Evolutionary conservation across 345 rosid species (phyloP).

Genomic region (Aquilaria malaccensis): DNA sequence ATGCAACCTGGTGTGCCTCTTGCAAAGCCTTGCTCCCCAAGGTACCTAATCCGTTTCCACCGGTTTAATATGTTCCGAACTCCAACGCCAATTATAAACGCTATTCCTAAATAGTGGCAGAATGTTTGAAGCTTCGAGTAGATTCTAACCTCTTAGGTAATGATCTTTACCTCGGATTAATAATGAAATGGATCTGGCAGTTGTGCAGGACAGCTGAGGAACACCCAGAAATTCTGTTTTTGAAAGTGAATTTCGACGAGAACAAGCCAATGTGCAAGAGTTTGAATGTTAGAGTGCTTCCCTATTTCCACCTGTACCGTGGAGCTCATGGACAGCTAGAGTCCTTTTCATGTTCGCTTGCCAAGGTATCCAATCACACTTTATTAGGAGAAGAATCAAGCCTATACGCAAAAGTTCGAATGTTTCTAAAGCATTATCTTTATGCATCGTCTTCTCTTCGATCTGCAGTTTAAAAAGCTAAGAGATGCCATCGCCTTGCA

Average conservation of each 20-base stretch:
- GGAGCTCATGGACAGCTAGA: conserved; percentile 79
- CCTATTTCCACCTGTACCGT: conserved; percentile 81
- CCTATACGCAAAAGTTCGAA: neutral
- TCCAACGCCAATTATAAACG: too few species aligned
- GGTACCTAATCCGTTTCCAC: conserved; percentile 27
- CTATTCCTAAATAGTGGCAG: neutral
- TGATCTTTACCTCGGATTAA: neutral
- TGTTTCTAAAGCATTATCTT: neutral
- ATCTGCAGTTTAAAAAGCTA: conserved; percentile 77
- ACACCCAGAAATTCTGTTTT: conserved; percentile 66
- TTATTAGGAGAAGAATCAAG: neutral
- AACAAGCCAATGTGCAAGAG: conserved; percentile 89
- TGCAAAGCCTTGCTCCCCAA: conserved; percentile 88
- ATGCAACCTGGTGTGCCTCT: conserved; percentile 98
- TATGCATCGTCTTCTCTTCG: too few species aligned
- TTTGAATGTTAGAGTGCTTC: conserved; percentile 83
- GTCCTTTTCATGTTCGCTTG: conserved; percentile 83
- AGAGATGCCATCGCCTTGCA: conserved; percentile 72
- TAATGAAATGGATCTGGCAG: conserved; percentile 29
- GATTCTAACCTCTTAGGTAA: neutral
- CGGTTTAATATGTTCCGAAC: neutral
- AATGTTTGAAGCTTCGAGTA: neutral
- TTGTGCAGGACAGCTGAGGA: conserved; percentile 75
- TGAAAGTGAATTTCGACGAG: conserved; percentile 87
- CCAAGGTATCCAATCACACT: conserved; percentile 37